phyloP scores from a whole-genome alignment of 73 alveolate species.

The Tetrahymena thermophila region DNA sequence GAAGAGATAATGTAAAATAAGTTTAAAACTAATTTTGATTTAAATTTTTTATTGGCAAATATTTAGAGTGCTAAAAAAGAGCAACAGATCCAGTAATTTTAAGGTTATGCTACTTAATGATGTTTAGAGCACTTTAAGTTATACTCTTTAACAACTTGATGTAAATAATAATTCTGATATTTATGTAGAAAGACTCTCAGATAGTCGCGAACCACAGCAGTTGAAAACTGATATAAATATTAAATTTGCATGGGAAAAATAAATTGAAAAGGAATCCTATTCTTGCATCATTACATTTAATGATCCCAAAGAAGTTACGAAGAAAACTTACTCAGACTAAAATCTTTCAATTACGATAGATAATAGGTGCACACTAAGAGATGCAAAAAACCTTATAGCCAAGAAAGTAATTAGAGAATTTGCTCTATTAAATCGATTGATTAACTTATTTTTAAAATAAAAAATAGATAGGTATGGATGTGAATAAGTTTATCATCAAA shows the following conservation, averaged over 20 bases:
- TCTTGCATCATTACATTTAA: constrained; percentile 12
- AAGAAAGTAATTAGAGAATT: neutral
- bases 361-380: constrained; percentile 17
- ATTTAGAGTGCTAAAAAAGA: neutral
- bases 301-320: neutral
- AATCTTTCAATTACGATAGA: constrained; percentile 14
- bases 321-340: constrained; percentile 11
- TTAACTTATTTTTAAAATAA: neutral
- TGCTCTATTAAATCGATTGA: neutral
- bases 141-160: neutral
- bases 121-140: neutral
- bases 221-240: neutral
- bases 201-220: neutral
- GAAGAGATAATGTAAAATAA: constrained; percentile 1
- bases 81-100: neutral
- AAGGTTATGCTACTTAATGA: neutral
- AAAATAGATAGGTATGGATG: constrained; percentile 1
- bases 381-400: constrained; percentile 2
- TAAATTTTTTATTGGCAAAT: neutral
- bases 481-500: constrained; percentile 20
- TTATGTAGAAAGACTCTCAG: constrained; percentile 5
- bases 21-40: neutral
- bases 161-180: constrained; percentile 5
- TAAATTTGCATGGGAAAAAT: constrained; percentile 19
- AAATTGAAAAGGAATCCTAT: constrained; percentile 28